Conservation (phyloP, 2,329 filamentous ascomycete species). For the Fusarium euwallaceae region DNA sequence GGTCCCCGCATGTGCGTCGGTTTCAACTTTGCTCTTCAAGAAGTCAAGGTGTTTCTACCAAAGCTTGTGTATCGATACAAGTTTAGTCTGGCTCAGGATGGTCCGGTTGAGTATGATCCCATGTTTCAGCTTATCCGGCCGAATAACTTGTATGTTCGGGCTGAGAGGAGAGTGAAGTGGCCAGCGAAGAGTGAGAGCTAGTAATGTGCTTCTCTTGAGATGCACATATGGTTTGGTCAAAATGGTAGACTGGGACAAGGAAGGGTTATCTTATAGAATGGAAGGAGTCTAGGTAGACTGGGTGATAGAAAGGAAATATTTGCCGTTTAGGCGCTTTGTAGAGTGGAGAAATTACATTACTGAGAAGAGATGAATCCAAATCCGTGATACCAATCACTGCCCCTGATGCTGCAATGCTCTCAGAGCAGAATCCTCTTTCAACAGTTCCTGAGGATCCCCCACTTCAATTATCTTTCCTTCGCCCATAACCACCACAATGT, state of each 20-base stretch:
- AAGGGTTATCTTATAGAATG: not conserved
- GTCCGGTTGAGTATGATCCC: conserved; percentile 69
- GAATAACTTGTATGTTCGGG: conserved; percentile 66
- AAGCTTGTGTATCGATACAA: conserved; percentile 72
- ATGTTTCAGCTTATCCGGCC: conserved; percentile 71
- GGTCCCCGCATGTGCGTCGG: conserved; percentile 72
- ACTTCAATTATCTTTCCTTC: conserved; percentile 45
- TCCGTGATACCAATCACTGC: not conserved
- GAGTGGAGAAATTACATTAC: not conserved
- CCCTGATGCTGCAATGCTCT: not conserved
- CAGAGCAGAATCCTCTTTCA: conserved; percentile 23
- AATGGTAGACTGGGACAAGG: not conserved
- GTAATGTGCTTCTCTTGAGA: not conserved
- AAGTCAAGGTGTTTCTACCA: conserved; percentile 70
- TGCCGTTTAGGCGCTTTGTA: not conserved
- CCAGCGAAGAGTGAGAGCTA: conserved; percentile 49
- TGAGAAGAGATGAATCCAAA: not conserved
- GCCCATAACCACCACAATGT: conserved; percentile 48
- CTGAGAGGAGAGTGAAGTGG: conserved; percentile 63
- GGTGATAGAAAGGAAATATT: not conserved
- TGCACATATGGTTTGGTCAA: not conserved
- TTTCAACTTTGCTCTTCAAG: conserved; percentile 73
- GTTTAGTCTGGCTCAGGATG: conserved; percentile 64
- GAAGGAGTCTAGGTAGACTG: not conserved
- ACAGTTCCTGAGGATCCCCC: conserved; percentile 43